A percentile compares a stretch with the other conserved stretches of the same genome.
Evolutionary conservation across 352 stramenopile genomes (phyloP).

Genomic region (Phytophthora europaea): DNA sequence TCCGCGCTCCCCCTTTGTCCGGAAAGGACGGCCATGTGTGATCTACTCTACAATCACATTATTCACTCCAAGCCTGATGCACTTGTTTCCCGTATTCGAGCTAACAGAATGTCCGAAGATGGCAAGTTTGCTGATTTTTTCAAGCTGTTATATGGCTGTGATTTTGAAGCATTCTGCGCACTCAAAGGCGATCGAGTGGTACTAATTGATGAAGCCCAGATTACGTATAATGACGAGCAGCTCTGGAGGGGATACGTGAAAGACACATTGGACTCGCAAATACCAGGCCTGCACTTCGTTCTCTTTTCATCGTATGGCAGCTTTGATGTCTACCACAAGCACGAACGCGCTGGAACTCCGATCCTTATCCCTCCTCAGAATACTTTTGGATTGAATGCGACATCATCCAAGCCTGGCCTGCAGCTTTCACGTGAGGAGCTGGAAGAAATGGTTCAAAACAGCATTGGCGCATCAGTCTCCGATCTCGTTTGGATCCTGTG

Average conservation of each 20-base stretch:
- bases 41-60: slow-evolving; percentile 46
- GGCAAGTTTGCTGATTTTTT: slow-evolving; percentile 32
- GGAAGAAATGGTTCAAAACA: slow-evolving; percentile 37
- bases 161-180: slow-evolving; percentile 34
- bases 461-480: slow-evolving; percentile 15
- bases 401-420: slow-evolving; percentile 27
- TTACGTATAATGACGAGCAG: slow-evolving; percentile 32
- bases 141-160: slow-evolving; percentile 27
- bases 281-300: slow-evolving; percentile 34
- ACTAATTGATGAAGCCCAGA: slow-evolving; percentile 34
- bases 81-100: slow-evolving; percentile 23
- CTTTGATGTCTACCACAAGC: slow-evolving; percentile 18
- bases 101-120: slow-evolving; percentile 23
- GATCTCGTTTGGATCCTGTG: slow-evolving; percentile 20
- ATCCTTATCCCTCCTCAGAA: slow-evolving; percentile 28
- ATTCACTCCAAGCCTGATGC: slow-evolving; percentile 25
- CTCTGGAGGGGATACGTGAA: slow-evolving; percentile 39
- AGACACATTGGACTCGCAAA: slow-evolving; percentile 22
- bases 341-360: slow-evolving; percentile 28
- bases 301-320: slow-evolving; percentile 41
- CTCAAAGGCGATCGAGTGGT: slow-evolving; percentile 17
- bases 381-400: slow-evolving; percentile 45
- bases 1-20: slow-evolving; percentile 38
- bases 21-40: slow-evolving; percentile 37
- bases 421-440: slow-evolving; percentile 30